Base-by-base conservation (phyloP, 176 grass and related monocot genomes). In the Dactylis glomerata region DNA sequence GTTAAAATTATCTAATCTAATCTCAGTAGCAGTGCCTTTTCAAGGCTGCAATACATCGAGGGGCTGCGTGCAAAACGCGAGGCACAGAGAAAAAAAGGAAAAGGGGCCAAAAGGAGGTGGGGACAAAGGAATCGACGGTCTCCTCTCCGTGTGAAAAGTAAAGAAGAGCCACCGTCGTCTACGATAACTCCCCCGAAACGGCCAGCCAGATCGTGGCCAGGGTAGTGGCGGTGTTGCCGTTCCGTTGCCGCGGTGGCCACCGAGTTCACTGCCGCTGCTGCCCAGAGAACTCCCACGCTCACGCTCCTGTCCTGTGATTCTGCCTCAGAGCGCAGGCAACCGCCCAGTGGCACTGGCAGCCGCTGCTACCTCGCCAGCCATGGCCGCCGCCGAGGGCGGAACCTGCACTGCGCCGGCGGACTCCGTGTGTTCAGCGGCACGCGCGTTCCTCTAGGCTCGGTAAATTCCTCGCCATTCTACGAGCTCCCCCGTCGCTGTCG, bases 91-190 rank as follows among this genome's bases (percentile, higher is more conserved):
- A 24, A 33, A 46, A 69, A 69, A 1, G 6, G 2, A 71, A 82
- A 68, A 3, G n/a, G 0, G 28, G 77, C 24, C 51, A 61, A 42
- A 62, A 37, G 55, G 8, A 54, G 20, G 49, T 28, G 67, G 58
- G 49, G 24, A 47, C 34, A 84, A 44, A 67, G 45, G 52, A 92
- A 77, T 81, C 68, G 41, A 84, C 80, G 84, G 75, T 83, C 85
- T 49, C 52, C 78, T 40, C 64, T 16, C 44, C 40, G 77, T 73
- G 77, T 55, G 68, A 45, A 54, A 82, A 76, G 52, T 63, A 52
- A 32, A 24, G 87, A 38, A 73, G 83, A 70, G 54, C 44, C 67
- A 78, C 83, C 73, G 80, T 67, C 82, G 23, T 49, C 76, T 76
- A 58, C 78, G 51, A 72, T 66, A 64, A 49, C 42, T 55, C 40